Evolutionary conservation across 2,329 filamentous ascomycete species (phyloP).

Genomic region (Fusarium sp.): DNA sequence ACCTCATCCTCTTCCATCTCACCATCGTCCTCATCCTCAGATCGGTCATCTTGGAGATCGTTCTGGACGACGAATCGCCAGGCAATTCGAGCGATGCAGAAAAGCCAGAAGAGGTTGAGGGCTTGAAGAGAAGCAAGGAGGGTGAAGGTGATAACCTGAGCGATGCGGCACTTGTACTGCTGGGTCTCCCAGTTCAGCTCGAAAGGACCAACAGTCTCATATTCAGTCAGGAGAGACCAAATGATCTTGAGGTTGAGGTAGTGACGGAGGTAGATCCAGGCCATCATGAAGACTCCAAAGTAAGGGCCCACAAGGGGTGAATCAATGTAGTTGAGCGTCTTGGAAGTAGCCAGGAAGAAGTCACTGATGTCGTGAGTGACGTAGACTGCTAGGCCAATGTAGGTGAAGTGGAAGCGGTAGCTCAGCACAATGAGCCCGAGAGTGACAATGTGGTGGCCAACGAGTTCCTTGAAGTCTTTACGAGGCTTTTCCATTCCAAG

Average conservation of each 20-base stretch:
- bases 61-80: slow-evolving; percentile 75
- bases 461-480: slow-evolving; percentile 95
- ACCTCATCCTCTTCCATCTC: slow-evolving; percentile 62
- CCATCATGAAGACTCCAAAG: slow-evolving; percentile 82
- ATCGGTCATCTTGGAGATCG: slow-evolving; percentile 76
- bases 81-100: slow-evolving; percentile 80
- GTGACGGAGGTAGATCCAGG: slow-evolving; percentile 93
- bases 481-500: slow-evolving; percentile 91
- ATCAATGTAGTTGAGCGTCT: slow-evolving; percentile 91
- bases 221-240: slow-evolving; percentile 80
- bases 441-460: slow-evolving; percentile 91
- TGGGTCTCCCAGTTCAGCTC: slow-evolving; percentile 80
- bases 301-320: slow-evolving; percentile 83
- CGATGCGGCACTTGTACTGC: slow-evolving; percentile 81
- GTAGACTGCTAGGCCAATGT: slow-evolving; percentile 93
- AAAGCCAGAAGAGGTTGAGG: slow-evolving; percentile 86
- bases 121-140: slow-evolving; percentile 77
- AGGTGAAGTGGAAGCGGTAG: slow-evolving; percentile 97
- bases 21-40: slow-evolving; percentile 71
- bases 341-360: slow-evolving; percentile 95
- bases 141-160: slow-evolving; percentile 74
- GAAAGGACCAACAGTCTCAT: slow-evolving; percentile 79
- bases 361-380: slow-evolving; percentile 95
- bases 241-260: slow-evolving; percentile 84
- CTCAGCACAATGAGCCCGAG: slow-evolving; percentile 84